Conservation (phyloP, 257 asterid genomes). For the Solanum okadae region DNA sequence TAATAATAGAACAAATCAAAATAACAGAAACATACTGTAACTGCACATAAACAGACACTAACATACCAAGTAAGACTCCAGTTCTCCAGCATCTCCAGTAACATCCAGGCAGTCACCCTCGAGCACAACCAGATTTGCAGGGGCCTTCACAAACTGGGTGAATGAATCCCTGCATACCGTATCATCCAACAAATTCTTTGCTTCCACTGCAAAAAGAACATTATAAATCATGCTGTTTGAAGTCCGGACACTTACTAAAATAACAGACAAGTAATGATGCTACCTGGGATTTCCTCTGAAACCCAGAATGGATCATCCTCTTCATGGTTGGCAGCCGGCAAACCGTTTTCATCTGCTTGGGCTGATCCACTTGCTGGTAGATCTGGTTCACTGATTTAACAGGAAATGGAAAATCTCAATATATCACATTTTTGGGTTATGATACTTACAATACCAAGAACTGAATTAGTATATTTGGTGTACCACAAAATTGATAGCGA, state of each 20-base stretch:
- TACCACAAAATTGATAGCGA: neutral
- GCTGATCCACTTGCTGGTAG: slow-evolving; percentile 33
- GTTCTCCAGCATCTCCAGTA: slow-evolving; percentile 72
- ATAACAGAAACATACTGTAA: neutral
- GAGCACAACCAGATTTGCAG: slow-evolving; percentile 87
- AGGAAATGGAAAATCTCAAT: neutral
- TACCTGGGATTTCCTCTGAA: slow-evolving; percentile 77
- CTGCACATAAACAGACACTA: neutral
- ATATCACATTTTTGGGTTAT: neutral
- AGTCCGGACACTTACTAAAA: neutral
- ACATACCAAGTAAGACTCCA: slow-evolving; percentile 90
- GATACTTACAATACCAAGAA: neutral
- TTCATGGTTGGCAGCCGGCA: slow-evolving; percentile 16
- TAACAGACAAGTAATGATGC: slow-evolving; percentile 11
- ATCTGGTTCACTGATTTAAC: slow-evolving; percentile 50
- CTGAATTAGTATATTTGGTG: neutral
- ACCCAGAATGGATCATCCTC: slow-evolving; percentile 63
- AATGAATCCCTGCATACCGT: slow-evolving; percentile 29
- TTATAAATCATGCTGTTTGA: slow-evolving; percentile 5
- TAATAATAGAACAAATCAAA: neutral
- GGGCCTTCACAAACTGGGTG: slow-evolving; percentile 56
- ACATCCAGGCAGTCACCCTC: slow-evolving; percentile 96
- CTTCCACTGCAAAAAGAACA: slow-evolving; percentile 48
- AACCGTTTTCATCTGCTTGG: slow-evolving; percentile 25
- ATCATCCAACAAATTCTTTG: slow-evolving; percentile 54